Conservation (phyloP, 179 eudicot genomes). For the Patellifolia procumbens region DNA sequence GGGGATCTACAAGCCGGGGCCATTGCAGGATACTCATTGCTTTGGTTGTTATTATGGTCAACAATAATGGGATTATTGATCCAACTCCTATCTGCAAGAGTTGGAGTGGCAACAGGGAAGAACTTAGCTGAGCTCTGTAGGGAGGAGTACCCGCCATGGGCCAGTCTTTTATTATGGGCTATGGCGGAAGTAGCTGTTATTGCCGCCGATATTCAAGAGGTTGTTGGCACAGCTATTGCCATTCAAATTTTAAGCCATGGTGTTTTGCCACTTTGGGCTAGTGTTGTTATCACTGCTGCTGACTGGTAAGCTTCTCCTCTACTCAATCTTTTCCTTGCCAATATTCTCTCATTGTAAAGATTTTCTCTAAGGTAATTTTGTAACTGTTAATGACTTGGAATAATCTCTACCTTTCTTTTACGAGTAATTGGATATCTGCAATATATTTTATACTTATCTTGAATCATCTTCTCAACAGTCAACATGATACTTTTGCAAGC, state of each 20-base stretch:
- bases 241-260: constrained; percentile 76
- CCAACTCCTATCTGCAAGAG: constrained; percentile 65
- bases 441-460: no score
- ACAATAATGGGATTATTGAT: constrained; percentile 75
- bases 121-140: constrained; percentile 85
- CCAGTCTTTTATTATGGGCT: constrained; percentile 61
- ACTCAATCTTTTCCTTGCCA: neutral
- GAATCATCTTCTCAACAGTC: no score
- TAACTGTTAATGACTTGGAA: no score
- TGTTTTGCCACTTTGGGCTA: constrained; percentile 83
- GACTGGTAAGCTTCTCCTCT: constrained; percentile 58
- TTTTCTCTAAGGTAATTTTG: no score
- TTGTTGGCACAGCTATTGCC: constrained; percentile 96
- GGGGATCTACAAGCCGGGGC: constrained; percentile 94
- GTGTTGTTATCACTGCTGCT: constrained; percentile 77
- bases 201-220: constrained; percentile 94
- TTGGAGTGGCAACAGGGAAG: constrained; percentile 88
- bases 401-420: no score
- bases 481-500: no score
- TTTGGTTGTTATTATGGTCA: constrained; percentile 88
- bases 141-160: constrained; percentile 88
- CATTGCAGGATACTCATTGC: constrained; percentile 77
- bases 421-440: no score
- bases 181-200: constrained; percentile 94
- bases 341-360: no score